Conservation (phyloP, 371 early-diverging fungal genomes). For the Lichtheimia ramosa region DNA sequence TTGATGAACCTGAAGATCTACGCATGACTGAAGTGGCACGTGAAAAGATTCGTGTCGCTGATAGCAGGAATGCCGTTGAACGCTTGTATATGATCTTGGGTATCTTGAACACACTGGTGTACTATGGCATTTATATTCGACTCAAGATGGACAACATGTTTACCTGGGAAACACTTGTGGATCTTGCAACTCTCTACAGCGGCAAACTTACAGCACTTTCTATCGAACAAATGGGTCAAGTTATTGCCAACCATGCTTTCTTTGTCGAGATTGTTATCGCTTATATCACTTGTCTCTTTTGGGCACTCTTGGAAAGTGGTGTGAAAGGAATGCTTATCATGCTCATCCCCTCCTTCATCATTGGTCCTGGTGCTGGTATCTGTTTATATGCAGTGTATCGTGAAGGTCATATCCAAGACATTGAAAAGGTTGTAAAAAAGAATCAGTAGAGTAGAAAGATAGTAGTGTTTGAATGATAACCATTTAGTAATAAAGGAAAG, state of each 20-base stretch:
- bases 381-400: conserved; percentile 14
- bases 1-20: conserved; percentile 9
- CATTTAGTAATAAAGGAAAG: no score
- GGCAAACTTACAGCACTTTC: not conserved
- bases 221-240: conserved; percentile 1
- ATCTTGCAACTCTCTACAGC: not conserved
- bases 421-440: conserved; percentile 5
- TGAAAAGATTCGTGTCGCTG: conserved; percentile 7
- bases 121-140: conserved; percentile 18
- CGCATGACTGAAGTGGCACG: conserved; percentile 9
- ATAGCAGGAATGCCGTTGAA: conserved; percentile 15
- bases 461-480: not conserved
- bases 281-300: not conserved
- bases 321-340: conserved; percentile 1
- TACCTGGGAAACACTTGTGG: conserved; percentile 5
- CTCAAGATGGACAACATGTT: conserved; percentile 4
- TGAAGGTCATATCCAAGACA: conserved; percentile 14
- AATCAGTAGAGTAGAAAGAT: not conserved
- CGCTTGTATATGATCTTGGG: conserved; percentile 16
- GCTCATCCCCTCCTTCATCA: not conserved
- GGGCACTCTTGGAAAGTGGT: conserved; percentile 12
- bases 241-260: conserved; percentile 10
- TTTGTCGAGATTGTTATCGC: conserved; percentile 2
- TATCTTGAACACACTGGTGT: conserved; percentile 5
- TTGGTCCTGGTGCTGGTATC: conserved; percentile 17